A percentile compares a stretch with the other conserved stretches of the same genome.
Conservation (phyloP, 2,329 filamentous ascomycete genomes). For the Aureobasidium lini region DNA sequence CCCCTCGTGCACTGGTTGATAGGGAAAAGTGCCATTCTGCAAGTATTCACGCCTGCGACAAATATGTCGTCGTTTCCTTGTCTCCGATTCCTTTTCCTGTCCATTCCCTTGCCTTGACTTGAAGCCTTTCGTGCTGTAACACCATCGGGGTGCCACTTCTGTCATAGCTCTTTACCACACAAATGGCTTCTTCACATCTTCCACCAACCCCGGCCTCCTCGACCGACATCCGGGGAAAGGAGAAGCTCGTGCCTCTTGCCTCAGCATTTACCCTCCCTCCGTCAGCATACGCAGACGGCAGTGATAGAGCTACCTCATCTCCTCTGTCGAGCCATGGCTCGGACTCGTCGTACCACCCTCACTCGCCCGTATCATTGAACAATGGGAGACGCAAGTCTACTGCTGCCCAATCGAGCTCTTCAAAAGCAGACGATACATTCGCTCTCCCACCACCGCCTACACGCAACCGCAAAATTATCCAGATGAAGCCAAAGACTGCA, state of each 20-base stretch:
- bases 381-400: conserved; percentile 24
- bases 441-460: conserved; percentile 87
- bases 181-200: conserved; percentile 58
- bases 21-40: conserved; percentile 2
- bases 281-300: conserved; percentile 52
- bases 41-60: neutral
- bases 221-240: conserved; percentile 68
- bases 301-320: conserved; percentile 41
- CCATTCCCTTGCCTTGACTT: conserved; percentile 1
- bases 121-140: neutral
- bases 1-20: conserved; percentile 10
- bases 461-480: conserved; percentile 89
- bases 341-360: conserved; percentile 44
- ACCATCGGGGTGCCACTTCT: neutral
- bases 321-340: conserved; percentile 39
- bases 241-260: conserved; percentile 51
- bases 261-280: conserved; percentile 69
- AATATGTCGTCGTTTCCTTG: conserved; percentile 5
- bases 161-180: neutral
- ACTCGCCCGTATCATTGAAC: conserved; percentile 37
- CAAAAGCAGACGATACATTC: conserved; percentile 54
- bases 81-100: neutral
- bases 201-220: conserved; percentile 75
- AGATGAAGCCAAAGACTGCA: conserved; percentile 70
- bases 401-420: conserved; percentile 21